Evolutionary conservation across 2,329 filamentous ascomycete species (phyloP).

Genomic region (Arthrobotrys entomopaga): DNA sequence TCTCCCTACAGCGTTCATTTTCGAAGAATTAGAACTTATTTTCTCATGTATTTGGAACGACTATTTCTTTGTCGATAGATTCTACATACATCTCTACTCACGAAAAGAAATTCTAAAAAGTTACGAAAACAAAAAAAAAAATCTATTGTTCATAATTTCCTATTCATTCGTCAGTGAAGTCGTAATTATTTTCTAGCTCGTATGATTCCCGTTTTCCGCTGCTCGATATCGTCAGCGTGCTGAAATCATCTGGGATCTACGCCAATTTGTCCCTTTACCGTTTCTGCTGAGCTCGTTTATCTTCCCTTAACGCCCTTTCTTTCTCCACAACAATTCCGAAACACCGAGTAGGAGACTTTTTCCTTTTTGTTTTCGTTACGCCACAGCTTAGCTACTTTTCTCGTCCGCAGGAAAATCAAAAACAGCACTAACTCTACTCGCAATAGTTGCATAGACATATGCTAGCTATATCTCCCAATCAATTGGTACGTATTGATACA

Average conservation of each 20-base stretch:
- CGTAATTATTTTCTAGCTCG: too few species aligned
- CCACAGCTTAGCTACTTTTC: neutral
- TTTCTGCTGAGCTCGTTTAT: slow-evolving; percentile 47
- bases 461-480: neutral
- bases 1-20: slow-evolving; percentile 17
- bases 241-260: slow-evolving; percentile 43
- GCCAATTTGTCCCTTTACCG: slow-evolving; percentile 6
- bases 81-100: slow-evolving; percentile 55
- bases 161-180: neutral
- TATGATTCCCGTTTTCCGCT: neutral
- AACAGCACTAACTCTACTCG: slow-evolving; percentile 16
- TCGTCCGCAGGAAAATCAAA: slow-evolving; percentile 28
- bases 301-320: too few species aligned
- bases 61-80: slow-evolving; percentile 48
- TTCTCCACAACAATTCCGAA: slow-evolving; percentile 30
- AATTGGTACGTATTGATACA: too few species aligned
- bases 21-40: slow-evolving; percentile 10
- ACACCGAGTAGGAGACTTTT: slow-evolving; percentile 42
- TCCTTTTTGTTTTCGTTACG: slow-evolving; percentile 16
- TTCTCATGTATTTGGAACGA: slow-evolving; percentile 39
- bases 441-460: neutral
- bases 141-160: neutral
- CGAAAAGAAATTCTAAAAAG: slow-evolving; percentile 32
- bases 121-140: neutral
- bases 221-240: neutral